Evolutionary conservation across 2,329 filamentous ascomycete species (phyloP).

Genomic region (Septoria petroselini): DNA sequence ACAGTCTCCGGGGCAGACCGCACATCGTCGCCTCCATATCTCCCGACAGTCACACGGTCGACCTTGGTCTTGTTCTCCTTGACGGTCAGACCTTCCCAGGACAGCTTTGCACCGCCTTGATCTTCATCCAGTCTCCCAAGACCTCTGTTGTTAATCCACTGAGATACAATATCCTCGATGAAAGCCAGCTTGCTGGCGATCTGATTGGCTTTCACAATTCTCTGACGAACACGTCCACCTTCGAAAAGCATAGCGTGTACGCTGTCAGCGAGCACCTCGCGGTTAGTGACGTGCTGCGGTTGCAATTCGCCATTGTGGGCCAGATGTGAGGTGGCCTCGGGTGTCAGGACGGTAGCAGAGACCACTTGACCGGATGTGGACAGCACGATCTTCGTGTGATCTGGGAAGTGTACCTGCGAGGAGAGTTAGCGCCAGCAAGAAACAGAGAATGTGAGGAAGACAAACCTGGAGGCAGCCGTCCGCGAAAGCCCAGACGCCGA

Average conservation of each 20-base stretch:
- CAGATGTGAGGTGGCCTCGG: constrained; percentile 66
- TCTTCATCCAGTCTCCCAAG: constrained; percentile 52
- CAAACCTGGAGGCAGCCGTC: constrained; percentile 73
- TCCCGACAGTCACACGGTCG: constrained; percentile 50
- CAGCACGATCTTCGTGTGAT: constrained; percentile 80
- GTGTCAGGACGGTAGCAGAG: constrained; percentile 72
- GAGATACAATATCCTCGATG: constrained; percentile 63
- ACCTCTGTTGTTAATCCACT: constrained; percentile 69
- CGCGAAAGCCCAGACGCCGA: constrained; percentile 76
- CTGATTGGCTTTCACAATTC: constrained; percentile 65
- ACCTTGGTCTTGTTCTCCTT: constrained; percentile 45
- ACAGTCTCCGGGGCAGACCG: constrained; percentile 2
- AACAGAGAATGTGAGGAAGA: constrained; percentile 1
- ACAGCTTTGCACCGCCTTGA: constrained; percentile 35
- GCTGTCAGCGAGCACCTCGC: constrained; percentile 68
- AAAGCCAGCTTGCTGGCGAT: constrained; percentile 73
- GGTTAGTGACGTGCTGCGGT: constrained; percentile 66
- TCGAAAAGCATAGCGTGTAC: constrained; percentile 69
- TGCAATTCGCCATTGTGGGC: constrained; percentile 58
- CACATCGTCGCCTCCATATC: constrained; percentile 45
- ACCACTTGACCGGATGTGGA: constrained; percentile 71
- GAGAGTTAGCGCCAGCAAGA: constrained; percentile 17
- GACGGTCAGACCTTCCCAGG: constrained; percentile 46
- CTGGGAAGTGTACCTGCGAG: constrained; percentile 75
- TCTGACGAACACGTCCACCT: constrained; percentile 45